Base-by-base conservation (phyloP, 495 filamentous ascomycete genomes). In the Viridothelium virens region DNA sequence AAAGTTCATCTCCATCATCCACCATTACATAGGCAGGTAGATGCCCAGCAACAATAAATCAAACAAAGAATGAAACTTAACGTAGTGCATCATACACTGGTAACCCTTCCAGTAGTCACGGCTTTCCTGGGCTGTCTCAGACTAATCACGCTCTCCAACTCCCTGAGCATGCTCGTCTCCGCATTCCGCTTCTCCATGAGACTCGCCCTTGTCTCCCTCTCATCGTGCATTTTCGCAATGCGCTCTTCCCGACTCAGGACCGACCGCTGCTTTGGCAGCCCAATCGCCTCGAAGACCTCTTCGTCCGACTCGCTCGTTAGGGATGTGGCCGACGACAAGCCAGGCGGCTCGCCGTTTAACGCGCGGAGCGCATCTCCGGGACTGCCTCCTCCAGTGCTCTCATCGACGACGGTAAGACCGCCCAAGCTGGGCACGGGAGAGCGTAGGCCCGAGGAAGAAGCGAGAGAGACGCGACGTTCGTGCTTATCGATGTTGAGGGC, bases 201-300 rank as follows among this genome's bases (percentile, higher is more conserved):
- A 53, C 83, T 78, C 5, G 88, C 89, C 74, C 87, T 85, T 66
- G 80, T 82, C 46, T 84, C 86, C 62, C 92, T 83, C 39, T 97
- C 93, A 75, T 96, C 92, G 68, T 89, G 90, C 77, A 96, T 93
- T 70, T 89, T 93, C 16, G 83, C 81, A 65, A 97, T 86, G 34
- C 94, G 85, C 75, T 98, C 92, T 70, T 97, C 92, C 71, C 92
- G 80, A 2, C 89, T 92, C 50, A 97, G 74, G 34, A 84, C 83
- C 61, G 84, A 88, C 62, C 90, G 84, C n/a, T 65, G 78, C 31
- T 76, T 66, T 14, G 92, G 90, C 63, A 90, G 76, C 1, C 91
- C 89, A 48, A 97, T 83, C 0, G 92, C 93, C 75, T 98, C 94
- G 67, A 93, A 96, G 4, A 98, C 84, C 71, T 96, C 91, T 65